These are phyloP conservation scores for Rhizopus delemar DNA, from an alignment of 371 early-diverging fungal species.

Conservation along the genomic window DNA sequence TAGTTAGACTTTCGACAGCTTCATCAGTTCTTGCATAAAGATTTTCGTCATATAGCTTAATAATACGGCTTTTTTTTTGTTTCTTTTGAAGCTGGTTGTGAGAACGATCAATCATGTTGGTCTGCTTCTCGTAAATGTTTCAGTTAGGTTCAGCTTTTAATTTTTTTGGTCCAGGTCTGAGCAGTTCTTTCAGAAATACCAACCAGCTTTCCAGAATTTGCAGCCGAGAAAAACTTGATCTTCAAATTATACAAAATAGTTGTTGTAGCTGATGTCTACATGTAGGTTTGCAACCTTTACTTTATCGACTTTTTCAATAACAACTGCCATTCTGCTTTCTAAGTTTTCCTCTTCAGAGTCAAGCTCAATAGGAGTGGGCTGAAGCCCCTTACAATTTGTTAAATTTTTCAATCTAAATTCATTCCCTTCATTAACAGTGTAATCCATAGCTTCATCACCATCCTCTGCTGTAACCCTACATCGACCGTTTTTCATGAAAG, in stretches of 20 bases:
- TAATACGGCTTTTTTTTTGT: constrained; percentile 12
- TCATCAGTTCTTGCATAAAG: constrained; percentile 9
- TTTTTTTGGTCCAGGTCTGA: constrained; percentile 10
- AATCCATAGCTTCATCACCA: constrained; percentile 4
- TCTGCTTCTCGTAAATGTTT: constrained; percentile 17
- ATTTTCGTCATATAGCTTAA: constrained; percentile 10
- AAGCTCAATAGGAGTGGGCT: constrained; percentile 1
- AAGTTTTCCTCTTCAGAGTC: constrained; percentile 4
- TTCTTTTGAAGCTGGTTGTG: constrained; percentile 15
- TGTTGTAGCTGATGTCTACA: neutral
- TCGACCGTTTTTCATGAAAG: constrained; percentile 3
- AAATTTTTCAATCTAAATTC: constrained; percentile 1
- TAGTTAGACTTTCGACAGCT: constrained; percentile 8
- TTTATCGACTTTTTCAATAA: neutral
- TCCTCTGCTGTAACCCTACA: constrained; percentile 4
- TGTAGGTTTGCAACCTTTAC: neutral
- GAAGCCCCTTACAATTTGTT: neutral
- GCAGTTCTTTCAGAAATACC: constrained; percentile 3
- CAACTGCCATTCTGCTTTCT: neutral
- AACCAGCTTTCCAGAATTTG: constrained; percentile 1
- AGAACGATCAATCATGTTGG: constrained; percentile 6
- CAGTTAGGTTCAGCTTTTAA: constrained; percentile 9
- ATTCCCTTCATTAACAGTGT: neutral
- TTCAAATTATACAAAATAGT: constrained; percentile 1
- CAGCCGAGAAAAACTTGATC: constrained; percentile 1